Base-by-base conservation (phyloP, 1,284 basidiomycete species). In the Heimioporus punctisporus region DNA sequence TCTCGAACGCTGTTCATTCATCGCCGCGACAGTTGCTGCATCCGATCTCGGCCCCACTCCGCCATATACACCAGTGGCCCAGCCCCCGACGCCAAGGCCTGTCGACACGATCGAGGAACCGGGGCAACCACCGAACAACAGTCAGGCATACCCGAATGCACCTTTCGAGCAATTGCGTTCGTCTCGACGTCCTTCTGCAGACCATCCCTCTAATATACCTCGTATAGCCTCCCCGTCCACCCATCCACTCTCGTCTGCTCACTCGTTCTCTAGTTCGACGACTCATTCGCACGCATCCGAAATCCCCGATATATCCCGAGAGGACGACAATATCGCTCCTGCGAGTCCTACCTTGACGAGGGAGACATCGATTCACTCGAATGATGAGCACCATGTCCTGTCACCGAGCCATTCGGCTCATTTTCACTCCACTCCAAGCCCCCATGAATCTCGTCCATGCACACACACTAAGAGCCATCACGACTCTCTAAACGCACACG, bases 31-130 rank as follows among this genome's bases (percentile, higher is more conserved):
- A 62, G 67, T 21, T 10, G 17, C 40, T 6, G 48, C 34, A 46
- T 41, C 30, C 17, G 45, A 64, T 28, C 49, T 62, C 10, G 68
- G 52, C 23, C 65, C 68, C 43, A 58, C 66, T 9, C 72, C 66
- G 5, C 72, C 73, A 12, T 69, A 74, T 56, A 69, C 69, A 24
- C 40, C 11, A n/a, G 21, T 23, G 6, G 25, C 43, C 15, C 45
- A 42, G 17, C 43, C 49, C 24, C 31, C 52, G 11, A 15, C 23
- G 30, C 24, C 28, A n/a, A 74, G n/a, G 15, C 34, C 34, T 37
- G 15, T 37, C 15, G 34, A 37, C 15, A 73, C 70, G 5, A 65
- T 79, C 4, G 79, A 79, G 56, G 78, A 78, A 39, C 71, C 74
- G 40, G 64, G 77, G 27, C 74, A 72, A 48, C 68, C 71, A 10